Evolutionary conservation across 2,329 filamentous ascomycete species (phyloP).

Genomic region (Harringtonia aguacate): DNA sequence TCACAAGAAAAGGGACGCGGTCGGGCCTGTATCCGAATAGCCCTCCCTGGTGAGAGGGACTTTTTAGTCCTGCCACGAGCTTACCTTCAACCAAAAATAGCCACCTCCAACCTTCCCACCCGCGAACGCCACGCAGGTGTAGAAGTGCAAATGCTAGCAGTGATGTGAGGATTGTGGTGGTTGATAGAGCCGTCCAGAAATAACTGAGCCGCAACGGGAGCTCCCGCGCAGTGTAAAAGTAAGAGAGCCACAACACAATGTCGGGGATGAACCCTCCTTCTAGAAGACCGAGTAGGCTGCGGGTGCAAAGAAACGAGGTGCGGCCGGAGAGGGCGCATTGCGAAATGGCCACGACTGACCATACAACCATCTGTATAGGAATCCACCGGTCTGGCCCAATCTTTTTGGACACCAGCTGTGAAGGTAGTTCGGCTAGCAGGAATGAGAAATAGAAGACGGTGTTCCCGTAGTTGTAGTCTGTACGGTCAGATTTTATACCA

Average conservation of each 20-base stretch:
- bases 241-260: conserved; percentile 22
- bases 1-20: too few species aligned
- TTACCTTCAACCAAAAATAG: conserved; percentile 45
- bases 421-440: conserved; percentile 47
- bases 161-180: conserved; percentile 21
- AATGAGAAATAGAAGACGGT: conserved; percentile 44
- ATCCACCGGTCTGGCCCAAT: conserved; percentile 25
- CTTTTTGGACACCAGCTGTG: conserved; percentile 48
- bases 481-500: background rate
- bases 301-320: conserved; percentile 18
- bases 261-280: conserved; percentile 24
- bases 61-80: too few species aligned
- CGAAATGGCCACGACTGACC: conserved; percentile 21
- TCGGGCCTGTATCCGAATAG: too few species aligned
- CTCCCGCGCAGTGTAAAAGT: conserved; percentile 23
- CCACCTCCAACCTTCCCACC: conserved; percentile 28
- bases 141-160: conserved; percentile 23
- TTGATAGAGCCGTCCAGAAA: conserved; percentile 21
- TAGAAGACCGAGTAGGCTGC: conserved; percentile 21
- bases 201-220: conserved; percentile 21
- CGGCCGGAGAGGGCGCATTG: conserved; percentile 20
- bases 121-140: conserved; percentile 20
- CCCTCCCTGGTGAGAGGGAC: too few species aligned
- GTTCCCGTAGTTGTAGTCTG: conserved; percentile 42
- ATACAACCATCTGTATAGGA: conserved; percentile 23